Percentiles rank a stretch among this genome's conserved stretches.
These are phyloP conservation scores for Kluyveromyces sp. DNA, from an alignment of 1,139 yeast species.

Conservation along the genomic window DNA sequence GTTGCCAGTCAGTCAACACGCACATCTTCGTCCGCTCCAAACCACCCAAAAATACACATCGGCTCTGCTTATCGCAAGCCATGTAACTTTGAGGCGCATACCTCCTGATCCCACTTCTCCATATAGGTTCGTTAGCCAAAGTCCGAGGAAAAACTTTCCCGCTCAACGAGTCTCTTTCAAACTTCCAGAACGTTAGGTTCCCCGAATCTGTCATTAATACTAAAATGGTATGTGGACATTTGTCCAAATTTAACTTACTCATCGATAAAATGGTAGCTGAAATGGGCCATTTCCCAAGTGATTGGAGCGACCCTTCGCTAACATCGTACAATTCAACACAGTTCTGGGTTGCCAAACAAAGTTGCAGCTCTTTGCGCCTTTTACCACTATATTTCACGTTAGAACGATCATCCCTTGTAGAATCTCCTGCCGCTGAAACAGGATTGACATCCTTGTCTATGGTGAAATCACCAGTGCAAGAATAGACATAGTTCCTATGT, in stretches of 20 bases:
- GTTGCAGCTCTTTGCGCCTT: conserved; percentile 26
- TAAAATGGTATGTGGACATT: conserved; percentile 45
- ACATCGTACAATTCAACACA: conserved; percentile 34
- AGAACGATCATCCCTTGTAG: neutral
- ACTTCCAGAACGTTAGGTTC: conserved; percentile 50
- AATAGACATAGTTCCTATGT: conserved; percentile 44
- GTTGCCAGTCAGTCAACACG: conserved; percentile 45
- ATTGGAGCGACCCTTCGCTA: conserved; percentile 47
- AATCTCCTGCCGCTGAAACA: neutral
- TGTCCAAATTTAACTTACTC: conserved; percentile 44
- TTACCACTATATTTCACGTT: conserved; percentile 21
- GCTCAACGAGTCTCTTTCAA: conserved; percentile 27
- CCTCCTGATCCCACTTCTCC: conserved; percentile 69
- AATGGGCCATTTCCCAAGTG: conserved; percentile 38
- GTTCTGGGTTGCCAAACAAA: conserved; percentile 27
- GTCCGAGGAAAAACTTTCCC: conserved; percentile 39
- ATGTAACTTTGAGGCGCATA: conserved; percentile 70
- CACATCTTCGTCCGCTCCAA: conserved; percentile 66
- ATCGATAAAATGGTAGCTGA: conserved; percentile 57
- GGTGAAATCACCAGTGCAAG: conserved; percentile 63
- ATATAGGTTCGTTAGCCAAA: conserved; percentile 56
- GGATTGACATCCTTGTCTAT: conserved; percentile 40
- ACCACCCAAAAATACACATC: conserved; percentile 67
- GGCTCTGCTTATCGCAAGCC: conserved; percentile 63
- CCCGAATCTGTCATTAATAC: conserved; percentile 84